phyloP scores from a whole-genome alignment of 1,284 basidiomycete genomes.

The Chondrostereum purpureum region DNA sequence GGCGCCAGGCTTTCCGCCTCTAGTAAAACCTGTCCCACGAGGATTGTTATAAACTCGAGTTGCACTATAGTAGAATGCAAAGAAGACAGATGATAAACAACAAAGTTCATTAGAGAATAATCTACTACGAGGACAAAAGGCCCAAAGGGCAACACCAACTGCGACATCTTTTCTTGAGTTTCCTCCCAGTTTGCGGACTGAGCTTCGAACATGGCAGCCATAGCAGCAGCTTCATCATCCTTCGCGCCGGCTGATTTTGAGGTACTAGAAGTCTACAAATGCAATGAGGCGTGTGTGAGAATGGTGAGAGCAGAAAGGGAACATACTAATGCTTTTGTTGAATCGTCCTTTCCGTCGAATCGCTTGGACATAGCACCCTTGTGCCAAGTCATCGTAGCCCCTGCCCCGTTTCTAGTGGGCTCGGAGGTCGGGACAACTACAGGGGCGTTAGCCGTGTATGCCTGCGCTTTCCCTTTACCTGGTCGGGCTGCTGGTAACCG shows the following conservation, averaged over 20 bases:
- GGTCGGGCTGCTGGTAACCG: constrained; percentile 80
- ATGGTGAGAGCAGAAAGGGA: constrained; percentile 23
- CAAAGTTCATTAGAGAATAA: constrained; percentile 56
- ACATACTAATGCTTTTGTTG: constrained; percentile 23
- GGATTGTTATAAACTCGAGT: constrained; percentile 62
- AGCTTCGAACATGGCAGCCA: constrained; percentile 94
- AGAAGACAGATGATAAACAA: constrained; percentile 28
- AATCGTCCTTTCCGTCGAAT: constrained; percentile 83
- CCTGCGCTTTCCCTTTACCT: constrained; percentile 88
- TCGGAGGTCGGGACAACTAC: constrained; percentile 41
- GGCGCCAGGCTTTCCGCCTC: constrained; percentile 56
- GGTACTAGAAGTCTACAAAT: constrained; percentile 16
- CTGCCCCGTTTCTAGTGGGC: constrained; percentile 27
- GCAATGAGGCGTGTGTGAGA: constrained; percentile 20
- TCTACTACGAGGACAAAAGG: constrained; percentile 57
- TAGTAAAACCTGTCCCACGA: constrained; percentile 51
- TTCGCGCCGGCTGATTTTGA: constrained; percentile 35
- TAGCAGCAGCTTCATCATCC: constrained; percentile 79
- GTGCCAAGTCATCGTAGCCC: constrained; percentile 39
- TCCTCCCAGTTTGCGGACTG: constrained; percentile 92
- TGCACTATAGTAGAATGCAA: constrained; percentile 45
- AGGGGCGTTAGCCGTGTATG: constrained; percentile 65
- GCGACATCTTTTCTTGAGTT: constrained; percentile 95
- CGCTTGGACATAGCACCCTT: constrained; percentile 81
- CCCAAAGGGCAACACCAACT: constrained; percentile 69